Base-by-base conservation (phyloP, 306 rosid species). In the Trichosanthes cucumerina region DNA sequence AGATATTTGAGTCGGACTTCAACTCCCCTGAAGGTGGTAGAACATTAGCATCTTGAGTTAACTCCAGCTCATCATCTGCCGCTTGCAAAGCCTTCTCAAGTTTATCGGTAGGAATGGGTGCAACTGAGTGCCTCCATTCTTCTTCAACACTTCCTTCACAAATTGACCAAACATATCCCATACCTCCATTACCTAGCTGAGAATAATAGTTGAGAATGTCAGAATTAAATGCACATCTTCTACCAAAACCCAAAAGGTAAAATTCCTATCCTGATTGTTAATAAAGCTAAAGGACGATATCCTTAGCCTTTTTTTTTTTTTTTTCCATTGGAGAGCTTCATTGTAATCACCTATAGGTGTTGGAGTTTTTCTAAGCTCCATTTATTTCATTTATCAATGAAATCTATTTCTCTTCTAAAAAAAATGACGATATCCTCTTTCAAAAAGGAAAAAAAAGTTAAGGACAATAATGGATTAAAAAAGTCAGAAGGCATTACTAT, bases 41-140 rank as follows among this genome's bases (percentile, higher is more conserved):
- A 82, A 83, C 38, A 76, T 84, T 80, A 71, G 84, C 91, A 88
- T 89, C 96, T 49, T 73, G 86, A 81, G 84, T 76, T 24, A 87
- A 82, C 77, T 88, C 97, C 80, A 85, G 63, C 63, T 90, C 98
- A 81, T 92, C 90, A 80, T 92, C 93, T 54, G 83, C 68, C 38
- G 84, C 83, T 81, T 85, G 82, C 77, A 85, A 75, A 65, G 81
- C 86, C 89, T 90, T 93, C 14, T 84, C 86, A 79, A 92, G 86
- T 85, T 90, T 96, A 86, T 92, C 92, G 33, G 88, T 86, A 69
- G 98, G 95, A 85, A 96, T 87, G 66, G 94, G 97, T 4, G 99
- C 99, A 82, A 96, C 93, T 56, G 99, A 96, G 80, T 96, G 99
- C 91, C 88, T 90, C 99, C 98, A 96, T 84, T 91, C 97, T 83